phyloP scores from a whole-genome alignment of 2,329 filamentous ascomycete species.

The Apiospora malaysiana region DNA sequence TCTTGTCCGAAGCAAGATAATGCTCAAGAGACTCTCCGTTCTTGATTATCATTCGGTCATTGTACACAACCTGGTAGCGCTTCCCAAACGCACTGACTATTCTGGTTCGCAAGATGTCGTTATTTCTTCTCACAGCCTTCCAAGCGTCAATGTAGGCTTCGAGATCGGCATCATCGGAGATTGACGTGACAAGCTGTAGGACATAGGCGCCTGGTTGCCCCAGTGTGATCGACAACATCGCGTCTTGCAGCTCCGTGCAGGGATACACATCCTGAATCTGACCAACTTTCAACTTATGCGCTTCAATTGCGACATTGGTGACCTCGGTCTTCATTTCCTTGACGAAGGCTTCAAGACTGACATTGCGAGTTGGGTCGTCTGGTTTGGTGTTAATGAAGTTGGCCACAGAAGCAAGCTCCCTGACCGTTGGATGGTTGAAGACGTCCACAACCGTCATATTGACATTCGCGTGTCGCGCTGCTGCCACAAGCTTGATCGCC shows the following conservation, averaged over 20 bases:
- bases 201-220: conserved; percentile 5
- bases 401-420: conserved; percentile 54
- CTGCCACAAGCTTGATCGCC: conserved; percentile 66
- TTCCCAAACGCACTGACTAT: neutral
- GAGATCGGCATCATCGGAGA: neutral
- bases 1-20: neutral
- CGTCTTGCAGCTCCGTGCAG: conserved; percentile 1
- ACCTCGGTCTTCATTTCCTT: conserved; percentile 11
- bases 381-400: conserved; percentile 19
- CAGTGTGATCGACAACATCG: neutral
- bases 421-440: conserved; percentile 55
- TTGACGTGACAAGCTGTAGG: neutral
- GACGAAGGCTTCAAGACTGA: neutral
- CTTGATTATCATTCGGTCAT: neutral
- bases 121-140: conserved; percentile 2
- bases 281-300: conserved; percentile 19
- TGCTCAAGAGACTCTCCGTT: neutral
- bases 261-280: conserved; percentile 20
- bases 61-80: conserved; percentile 17
- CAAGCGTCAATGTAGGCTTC: neutral
- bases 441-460: conserved; percentile 60
- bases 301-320: conserved; percentile 10
- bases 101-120: neutral
- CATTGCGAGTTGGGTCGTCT: neutral
- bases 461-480: conserved; percentile 54